Conservation (phyloP, 768 basidiomycete species). For the Thelephora ganbajun region DNA sequence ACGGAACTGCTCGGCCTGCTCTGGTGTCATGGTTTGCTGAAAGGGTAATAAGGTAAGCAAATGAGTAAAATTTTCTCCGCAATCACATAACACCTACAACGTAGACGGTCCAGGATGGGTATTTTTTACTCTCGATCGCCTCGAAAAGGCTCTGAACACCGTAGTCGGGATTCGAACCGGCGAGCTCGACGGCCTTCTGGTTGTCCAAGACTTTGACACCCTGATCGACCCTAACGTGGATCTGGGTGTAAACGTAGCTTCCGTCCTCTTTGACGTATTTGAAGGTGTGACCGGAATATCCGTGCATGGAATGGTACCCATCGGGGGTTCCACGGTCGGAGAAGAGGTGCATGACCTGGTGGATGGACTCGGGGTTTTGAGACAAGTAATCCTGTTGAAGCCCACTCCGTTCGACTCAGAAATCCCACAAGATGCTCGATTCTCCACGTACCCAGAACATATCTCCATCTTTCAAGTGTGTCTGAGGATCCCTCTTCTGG, state of each 20-base stretch:
- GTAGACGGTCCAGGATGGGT: constrained; percentile 82
- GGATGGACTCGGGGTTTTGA: constrained; percentile 80
- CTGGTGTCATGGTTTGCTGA: constrained; percentile 84
- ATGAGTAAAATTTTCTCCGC: not conserved
- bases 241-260: constrained; percentile 74
- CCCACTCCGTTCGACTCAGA: constrained; percentile 18
- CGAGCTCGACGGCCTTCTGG: constrained; percentile 47
- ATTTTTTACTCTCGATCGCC: constrained; percentile 67
- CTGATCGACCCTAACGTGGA: constrained; percentile 65
- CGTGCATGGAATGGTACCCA: constrained; percentile 79
- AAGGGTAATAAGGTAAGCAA: constrained; percentile 6
- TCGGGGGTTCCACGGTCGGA: constrained; percentile 93
- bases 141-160: constrained; percentile 69
- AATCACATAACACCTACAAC: constrained; percentile 28
- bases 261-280: constrained; percentile 81
- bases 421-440: not conserved
- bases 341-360: constrained; percentile 82
- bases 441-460: constrained; percentile 56
- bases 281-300: constrained; percentile 88
- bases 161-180: constrained; percentile 75
- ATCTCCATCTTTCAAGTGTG: constrained; percentile 79
- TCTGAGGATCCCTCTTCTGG: constrained; percentile 84
- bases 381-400: constrained; percentile 66
- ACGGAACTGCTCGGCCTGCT: constrained; percentile 82
- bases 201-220: constrained; percentile 77